A percentile compares a stretch with the other conserved stretches of the same genome.
Conservation (phyloP, 2,329 filamentous ascomycete genomes). For the Ceratocystis colombiana region DNA sequence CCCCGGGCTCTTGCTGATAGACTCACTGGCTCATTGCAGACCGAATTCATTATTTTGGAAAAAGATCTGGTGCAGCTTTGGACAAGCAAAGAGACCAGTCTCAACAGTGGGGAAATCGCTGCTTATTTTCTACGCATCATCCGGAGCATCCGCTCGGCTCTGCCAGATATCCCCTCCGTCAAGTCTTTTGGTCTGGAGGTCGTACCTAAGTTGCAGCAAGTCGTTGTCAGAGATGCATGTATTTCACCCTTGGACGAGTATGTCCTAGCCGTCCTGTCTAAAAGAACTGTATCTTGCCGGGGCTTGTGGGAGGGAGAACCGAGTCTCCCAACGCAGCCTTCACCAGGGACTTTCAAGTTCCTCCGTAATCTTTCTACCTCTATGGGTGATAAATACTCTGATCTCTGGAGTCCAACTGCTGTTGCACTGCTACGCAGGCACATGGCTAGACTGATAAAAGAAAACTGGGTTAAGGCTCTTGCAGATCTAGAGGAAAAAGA, state of each 20-base stretch:
- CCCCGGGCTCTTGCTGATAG: slow-evolving; percentile 52
- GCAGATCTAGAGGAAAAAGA: slow-evolving; percentile 28
- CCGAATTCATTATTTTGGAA: slow-evolving; percentile 50
- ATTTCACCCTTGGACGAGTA: slow-evolving; percentile 42
- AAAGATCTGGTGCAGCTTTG: slow-evolving; percentile 45
- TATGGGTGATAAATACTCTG: slow-evolving; percentile 62
- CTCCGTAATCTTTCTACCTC: slow-evolving; percentile 52
- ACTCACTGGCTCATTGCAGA: slow-evolving; percentile 46
- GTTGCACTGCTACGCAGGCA: slow-evolving; percentile 52
- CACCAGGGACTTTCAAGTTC: slow-evolving; percentile 61
- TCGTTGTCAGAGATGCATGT: slow-evolving; percentile 47
- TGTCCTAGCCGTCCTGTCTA: slow-evolving; percentile 35
- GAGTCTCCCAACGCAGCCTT: slow-evolving; percentile 66
- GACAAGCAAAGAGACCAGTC: slow-evolving; percentile 36
- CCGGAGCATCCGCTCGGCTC: slow-evolving; percentile 59
- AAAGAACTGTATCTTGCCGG: slow-evolving; percentile 47
- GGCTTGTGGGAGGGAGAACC: slow-evolving; percentile 73
- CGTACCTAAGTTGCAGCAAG: slow-evolving; percentile 54
- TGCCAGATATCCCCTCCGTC: slow-evolving; percentile 45
- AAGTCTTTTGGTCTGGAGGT: slow-evolving; percentile 50
- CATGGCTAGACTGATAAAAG: slow-evolving; percentile 43
- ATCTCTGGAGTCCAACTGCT: slow-evolving; percentile 69
- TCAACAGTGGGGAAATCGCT: slow-evolving; percentile 44
- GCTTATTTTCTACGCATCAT: slow-evolving; percentile 64
- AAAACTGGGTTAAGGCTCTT: slow-evolving; percentile 40